Evolutionary conservation across 2,329 filamentous ascomycete species (phyloP).

Genomic region (Cadophora luteo-olivacea): DNA sequence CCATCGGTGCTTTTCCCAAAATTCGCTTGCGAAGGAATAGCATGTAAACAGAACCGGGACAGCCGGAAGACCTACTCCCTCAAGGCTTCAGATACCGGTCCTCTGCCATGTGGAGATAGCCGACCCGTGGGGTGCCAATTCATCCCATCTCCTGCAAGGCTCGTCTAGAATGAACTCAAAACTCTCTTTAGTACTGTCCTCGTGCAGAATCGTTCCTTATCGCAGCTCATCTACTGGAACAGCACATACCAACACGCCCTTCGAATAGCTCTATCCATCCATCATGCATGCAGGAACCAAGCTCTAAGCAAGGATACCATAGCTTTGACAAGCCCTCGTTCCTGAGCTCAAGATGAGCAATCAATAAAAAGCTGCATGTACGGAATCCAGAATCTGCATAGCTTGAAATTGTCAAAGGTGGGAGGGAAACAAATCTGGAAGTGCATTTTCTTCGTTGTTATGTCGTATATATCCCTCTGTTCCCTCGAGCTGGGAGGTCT

Average conservation of each 20-base stretch:
- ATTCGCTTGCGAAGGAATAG: too few species aligned
- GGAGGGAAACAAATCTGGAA: background rate
- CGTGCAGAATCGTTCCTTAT: background rate
- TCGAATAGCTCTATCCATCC: background rate
- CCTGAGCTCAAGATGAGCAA: conserved; percentile 2
- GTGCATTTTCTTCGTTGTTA: background rate
- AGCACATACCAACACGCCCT: background rate
- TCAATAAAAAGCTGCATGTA: conserved; percentile 5
- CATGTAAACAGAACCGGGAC: too few species aligned
- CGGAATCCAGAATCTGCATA: background rate
- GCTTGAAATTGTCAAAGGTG: background rate
- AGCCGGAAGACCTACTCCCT: too few species aligned
- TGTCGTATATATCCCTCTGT: conserved; percentile 3
- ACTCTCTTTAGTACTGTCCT: background rate
- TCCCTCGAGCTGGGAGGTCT: background rate
- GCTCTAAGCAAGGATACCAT: background rate
- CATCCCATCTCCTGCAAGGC: background rate
- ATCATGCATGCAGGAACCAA: conserved; percentile 9
- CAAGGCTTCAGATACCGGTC: too few species aligned
- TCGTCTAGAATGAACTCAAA: background rate
- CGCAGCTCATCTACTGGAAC: conserved; percentile 3
- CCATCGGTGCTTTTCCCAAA: too few species aligned
- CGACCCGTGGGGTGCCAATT: background rate
- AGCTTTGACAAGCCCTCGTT: background rate
- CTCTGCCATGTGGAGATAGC: too few species aligned